phyloP scores from a whole-genome alignment of 805 yeast genomes.

The Spathaspora arborariae region DNA sequence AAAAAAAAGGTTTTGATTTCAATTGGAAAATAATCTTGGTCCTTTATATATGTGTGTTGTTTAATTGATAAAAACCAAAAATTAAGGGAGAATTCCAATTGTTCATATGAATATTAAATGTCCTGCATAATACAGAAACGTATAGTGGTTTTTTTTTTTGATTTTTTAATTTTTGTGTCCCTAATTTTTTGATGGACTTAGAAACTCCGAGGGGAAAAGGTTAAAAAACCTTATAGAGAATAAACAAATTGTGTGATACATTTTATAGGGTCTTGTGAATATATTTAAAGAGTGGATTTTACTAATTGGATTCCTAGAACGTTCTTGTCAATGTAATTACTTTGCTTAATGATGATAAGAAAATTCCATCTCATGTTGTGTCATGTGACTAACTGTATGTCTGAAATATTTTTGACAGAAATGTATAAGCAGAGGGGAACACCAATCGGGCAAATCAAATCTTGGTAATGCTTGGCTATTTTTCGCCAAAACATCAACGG shows the following conservation, averaged over 20 bases:
- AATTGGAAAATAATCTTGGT: neutral
- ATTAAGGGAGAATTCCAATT: neutral
- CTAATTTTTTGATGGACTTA: no score
- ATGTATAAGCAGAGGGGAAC: neutral
- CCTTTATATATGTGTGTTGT: neutral
- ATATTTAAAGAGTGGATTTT: no score
- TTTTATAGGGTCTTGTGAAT: no score
- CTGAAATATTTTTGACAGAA: neutral
- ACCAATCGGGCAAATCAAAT: neutral
- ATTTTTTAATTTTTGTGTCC: no score
- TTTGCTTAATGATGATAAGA: neutral
- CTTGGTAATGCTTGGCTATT: neutral
- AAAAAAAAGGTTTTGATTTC: neutral
- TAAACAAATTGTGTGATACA: no score
- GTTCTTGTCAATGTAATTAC: no score
- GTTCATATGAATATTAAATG: neutral
- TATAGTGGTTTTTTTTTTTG: neutral
- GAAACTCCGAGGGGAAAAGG: neutral
- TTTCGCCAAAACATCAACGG: neutral
- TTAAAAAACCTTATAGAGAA: neutral
- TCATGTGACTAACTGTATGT: neutral
- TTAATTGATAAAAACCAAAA: neutral
- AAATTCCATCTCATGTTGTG: neutral
- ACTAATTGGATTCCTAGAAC: no score
- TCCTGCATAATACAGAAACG: neutral